Conservation (phyloP, 129 eudicot genomes). For the Solidago caesia region DNA sequence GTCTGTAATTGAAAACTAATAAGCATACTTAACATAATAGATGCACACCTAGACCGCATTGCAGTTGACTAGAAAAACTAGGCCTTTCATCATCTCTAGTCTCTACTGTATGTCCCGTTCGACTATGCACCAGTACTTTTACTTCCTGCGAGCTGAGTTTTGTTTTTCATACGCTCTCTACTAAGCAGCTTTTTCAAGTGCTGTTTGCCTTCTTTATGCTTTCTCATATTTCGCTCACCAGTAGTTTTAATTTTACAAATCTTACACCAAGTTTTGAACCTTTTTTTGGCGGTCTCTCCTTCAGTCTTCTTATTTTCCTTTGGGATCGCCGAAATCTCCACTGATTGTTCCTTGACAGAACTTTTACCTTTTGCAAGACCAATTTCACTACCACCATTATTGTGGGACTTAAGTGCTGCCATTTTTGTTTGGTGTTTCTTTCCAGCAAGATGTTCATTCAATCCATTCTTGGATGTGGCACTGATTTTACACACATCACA, state of each 20-base stretch:
- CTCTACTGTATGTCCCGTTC: not conserved
- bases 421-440: constrained; percentile 52
- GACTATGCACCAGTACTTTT: not conserved
- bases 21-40: not conserved
- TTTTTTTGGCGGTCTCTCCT: not conserved
- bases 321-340: not conserved
- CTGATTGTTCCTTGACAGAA: not conserved
- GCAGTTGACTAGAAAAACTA: not conserved
- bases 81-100: not conserved
- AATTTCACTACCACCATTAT: not conserved
- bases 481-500: constrained; percentile 50
- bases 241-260: not conserved
- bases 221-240: not conserved
- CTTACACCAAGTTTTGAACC: not conserved
- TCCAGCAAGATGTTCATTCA: constrained; percentile 59
- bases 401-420: constrained; percentile 27
- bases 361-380: not conserved
- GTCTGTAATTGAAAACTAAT: not conserved
- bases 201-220: not conserved
- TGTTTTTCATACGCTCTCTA: not conserved
- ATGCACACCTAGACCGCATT: not conserved
- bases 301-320: not conserved
- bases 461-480: constrained; percentile 40
- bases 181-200: not conserved
- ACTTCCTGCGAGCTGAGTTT: not conserved